Evolutionary conservation across 305 asterid species (phyloP).

Genomic region (Fraxinus velutina): DNA sequence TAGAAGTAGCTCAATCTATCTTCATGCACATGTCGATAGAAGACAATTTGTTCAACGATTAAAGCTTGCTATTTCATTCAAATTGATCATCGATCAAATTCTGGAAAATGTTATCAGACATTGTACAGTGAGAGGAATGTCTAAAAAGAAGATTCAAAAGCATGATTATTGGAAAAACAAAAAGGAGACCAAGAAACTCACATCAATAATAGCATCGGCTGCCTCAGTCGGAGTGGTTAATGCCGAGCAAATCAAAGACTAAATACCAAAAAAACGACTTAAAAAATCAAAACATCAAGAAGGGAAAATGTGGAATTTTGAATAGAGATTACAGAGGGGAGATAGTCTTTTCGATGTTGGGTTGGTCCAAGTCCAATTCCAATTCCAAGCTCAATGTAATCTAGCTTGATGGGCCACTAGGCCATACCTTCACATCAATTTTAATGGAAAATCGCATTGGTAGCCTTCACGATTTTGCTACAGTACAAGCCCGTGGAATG

Average conservation of each 20-base stretch:
- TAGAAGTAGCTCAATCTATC: not conserved
- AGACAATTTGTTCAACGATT: not conserved
- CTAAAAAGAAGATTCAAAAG: not conserved
- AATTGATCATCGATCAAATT: not conserved
- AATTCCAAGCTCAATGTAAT: too few relatives aligned
- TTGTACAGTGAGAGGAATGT: not conserved
- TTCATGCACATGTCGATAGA: not conserved
- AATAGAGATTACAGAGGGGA: too few relatives aligned
- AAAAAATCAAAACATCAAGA: too few relatives aligned
- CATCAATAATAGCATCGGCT: constrained; percentile 90
- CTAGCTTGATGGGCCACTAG: too few relatives aligned
- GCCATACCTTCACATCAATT: too few relatives aligned
- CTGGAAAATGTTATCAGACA: constrained; percentile 24
- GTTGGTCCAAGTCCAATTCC: too few relatives aligned
- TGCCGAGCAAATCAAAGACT: constrained; percentile 62
- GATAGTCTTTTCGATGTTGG: too few relatives aligned
- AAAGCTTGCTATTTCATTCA: not conserved
- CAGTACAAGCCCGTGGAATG: too few relatives aligned
- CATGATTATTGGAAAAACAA: not conserved
- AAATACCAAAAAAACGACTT: too few relatives aligned
- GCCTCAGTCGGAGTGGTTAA: constrained; percentile 86
- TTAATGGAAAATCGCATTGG: too few relatives aligned
- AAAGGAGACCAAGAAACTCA: constrained; percentile 22
- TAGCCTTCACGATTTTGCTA: too few relatives aligned
- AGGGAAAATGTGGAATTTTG: too few relatives aligned